phyloP scores from a whole-genome alignment of 2,329 filamentous ascomycete genomes.

The Berkeleyomyces basicola region DNA sequence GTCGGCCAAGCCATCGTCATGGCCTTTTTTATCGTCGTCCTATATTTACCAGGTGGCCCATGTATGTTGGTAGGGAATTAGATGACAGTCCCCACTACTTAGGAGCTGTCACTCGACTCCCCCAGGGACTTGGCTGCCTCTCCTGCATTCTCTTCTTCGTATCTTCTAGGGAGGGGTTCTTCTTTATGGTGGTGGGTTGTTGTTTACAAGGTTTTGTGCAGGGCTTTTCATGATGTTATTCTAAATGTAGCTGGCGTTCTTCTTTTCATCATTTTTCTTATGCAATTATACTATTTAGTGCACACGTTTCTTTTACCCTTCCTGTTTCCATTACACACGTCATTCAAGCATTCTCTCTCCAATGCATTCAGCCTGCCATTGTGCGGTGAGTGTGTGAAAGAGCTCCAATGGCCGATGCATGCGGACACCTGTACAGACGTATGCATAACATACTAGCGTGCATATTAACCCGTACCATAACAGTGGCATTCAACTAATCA shows the following conservation, averaged over 20 bases:
- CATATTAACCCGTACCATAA: no score
- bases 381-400: no score
- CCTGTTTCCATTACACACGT: background rate
- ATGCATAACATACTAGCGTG: no score
- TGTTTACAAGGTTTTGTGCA: background rate
- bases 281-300: background rate
- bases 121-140: no score
- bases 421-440: no score
- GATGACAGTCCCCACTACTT: no score
- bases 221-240: background rate
- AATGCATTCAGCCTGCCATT: background rate
- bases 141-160: conserved; percentile 1
- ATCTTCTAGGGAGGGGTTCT: background rate
- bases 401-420: no score
- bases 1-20: background rate
- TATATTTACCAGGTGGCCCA: conserved; percentile 18
- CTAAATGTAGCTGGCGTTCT: background rate
- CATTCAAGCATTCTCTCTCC: background rate
- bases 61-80: no score
- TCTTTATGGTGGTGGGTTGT: background rate
- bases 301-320: background rate
- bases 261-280: background rate
- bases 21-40: background rate
- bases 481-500: no score
- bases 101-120: no score